Evolutionary conservation across 768 basidiomycete species (phyloP).

Genomic region (Mycena capillaripes): DNA sequence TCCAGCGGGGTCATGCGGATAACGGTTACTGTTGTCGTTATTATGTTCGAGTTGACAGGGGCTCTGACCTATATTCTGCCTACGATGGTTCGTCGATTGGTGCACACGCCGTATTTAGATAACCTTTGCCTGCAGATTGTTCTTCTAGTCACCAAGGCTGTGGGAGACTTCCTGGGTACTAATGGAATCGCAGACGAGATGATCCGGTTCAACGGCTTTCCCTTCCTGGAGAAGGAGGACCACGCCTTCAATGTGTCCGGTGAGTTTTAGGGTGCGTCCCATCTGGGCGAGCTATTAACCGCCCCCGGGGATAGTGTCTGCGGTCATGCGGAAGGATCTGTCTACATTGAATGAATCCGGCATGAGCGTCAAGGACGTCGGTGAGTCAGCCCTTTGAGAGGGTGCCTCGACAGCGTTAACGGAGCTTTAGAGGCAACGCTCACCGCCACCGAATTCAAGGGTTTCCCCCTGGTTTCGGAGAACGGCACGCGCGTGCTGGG

Average conservation of each 20-base stretch:
- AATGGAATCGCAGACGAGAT: slow-evolving; percentile 97
- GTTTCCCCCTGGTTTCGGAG: slow-evolving; percentile 89
- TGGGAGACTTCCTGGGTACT: slow-evolving; percentile 93
- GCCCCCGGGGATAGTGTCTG: slow-evolving; percentile 72
- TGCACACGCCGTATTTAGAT: neutral
- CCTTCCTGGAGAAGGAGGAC: slow-evolving; percentile 96
- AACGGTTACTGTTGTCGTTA: slow-evolving; percentile 97
- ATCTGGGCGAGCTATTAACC: slow-evolving; percentile 22
- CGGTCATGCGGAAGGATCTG: slow-evolving; percentile 91
- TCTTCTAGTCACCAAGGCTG: slow-evolving; percentile 95
- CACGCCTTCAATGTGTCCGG: slow-evolving; percentile 93
- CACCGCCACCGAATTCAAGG: slow-evolving; percentile 82
- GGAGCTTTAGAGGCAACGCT: slow-evolving; percentile 73
- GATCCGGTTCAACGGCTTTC: slow-evolving; percentile 97
- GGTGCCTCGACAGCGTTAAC: slow-evolving; percentile 24
- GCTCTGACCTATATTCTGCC: slow-evolving; percentile 97
- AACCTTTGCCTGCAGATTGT: slow-evolving; percentile 78
- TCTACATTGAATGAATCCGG: slow-evolving; percentile 81
- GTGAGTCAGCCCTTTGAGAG: slow-evolving; percentile 58
- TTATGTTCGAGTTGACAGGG: slow-evolving; percentile 99
- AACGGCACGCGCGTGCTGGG: slow-evolving; percentile 72
- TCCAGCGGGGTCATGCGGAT: slow-evolving; percentile 94
- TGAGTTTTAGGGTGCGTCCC: slow-evolving; percentile 51
- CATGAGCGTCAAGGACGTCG: slow-evolving; percentile 82
- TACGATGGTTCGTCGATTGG: slow-evolving; percentile 81